Evolutionary conservation across 2,329 filamentous ascomycete genomes (phyloP).

Genomic region (Aureobasidium namibiae): DNA sequence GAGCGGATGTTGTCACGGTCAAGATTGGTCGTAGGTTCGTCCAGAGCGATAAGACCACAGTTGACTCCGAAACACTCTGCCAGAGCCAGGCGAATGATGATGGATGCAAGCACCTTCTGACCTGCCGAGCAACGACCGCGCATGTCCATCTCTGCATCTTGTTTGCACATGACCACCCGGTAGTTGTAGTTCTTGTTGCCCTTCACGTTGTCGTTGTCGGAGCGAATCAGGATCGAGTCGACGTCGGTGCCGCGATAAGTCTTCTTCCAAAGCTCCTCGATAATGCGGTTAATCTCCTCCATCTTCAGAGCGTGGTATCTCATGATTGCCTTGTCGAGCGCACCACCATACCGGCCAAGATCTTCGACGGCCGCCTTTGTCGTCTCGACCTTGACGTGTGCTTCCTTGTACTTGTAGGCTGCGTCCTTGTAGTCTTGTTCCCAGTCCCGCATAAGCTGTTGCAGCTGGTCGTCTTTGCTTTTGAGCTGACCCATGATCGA

Average conservation of each 20-base stretch:
- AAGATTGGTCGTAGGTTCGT: slow-evolving; percentile 95
- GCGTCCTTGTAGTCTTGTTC: slow-evolving; percentile 81
- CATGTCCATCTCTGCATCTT: slow-evolving; percentile 98
- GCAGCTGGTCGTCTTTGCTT: slow-evolving; percentile 74
- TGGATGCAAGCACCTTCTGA: slow-evolving; percentile 91
- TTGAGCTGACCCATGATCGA: slow-evolving; percentile 70
- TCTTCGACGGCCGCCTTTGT: slow-evolving; percentile 92
- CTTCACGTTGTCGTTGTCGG: slow-evolving; percentile 69
- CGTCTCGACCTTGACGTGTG: slow-evolving; percentile 81
- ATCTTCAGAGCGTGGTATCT: slow-evolving; percentile 94
- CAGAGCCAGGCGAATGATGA: slow-evolving; percentile 92
- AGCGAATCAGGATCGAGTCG: slow-evolving; percentile 90
- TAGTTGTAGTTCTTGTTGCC: slow-evolving; percentile 90
- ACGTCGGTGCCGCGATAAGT: slow-evolving; percentile 97
- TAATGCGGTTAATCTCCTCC: slow-evolving; percentile 94
- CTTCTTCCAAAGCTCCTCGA: slow-evolving; percentile 91
- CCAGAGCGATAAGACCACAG: slow-evolving; percentile 90
- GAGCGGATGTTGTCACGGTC: slow-evolving; percentile 91
- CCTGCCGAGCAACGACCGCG: slow-evolving; percentile 92
- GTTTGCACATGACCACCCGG: slow-evolving; percentile 93
- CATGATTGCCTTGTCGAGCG: slow-evolving; percentile 95
- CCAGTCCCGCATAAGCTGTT: slow-evolving; percentile 67
- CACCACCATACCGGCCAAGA: slow-evolving; percentile 69
- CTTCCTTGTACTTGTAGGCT: slow-evolving; percentile 69
- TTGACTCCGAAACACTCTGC: slow-evolving; percentile 95